Conservation (phyloP, 2,329 filamentous ascomycete species). For the Pseudogymnoascus sp. region DNA sequence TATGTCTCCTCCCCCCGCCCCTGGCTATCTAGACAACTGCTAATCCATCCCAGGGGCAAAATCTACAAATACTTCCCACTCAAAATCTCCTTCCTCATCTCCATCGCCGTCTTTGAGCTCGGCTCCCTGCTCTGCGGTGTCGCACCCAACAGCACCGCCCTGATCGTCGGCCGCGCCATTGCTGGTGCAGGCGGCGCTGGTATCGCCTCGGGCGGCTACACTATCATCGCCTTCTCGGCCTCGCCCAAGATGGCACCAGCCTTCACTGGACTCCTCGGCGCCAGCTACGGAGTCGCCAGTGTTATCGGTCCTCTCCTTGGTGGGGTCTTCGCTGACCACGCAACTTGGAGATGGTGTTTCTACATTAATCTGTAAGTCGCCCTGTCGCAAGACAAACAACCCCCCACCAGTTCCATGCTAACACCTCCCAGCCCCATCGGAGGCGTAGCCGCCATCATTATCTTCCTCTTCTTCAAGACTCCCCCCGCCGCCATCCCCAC, state of each 20-base stretch:
- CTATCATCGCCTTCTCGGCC: conserved; percentile 32
- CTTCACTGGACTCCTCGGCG: conserved; percentile 25
- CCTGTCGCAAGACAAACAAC: conserved; percentile 13
- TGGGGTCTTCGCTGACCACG: conserved; percentile 28
- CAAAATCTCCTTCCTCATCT: conserved; percentile 17
- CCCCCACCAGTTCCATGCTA: conserved; percentile 16
- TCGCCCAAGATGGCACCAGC: conserved; percentile 19
- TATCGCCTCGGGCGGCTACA: conserved; percentile 32
- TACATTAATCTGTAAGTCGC: conserved; percentile 34
- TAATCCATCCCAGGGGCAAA: conserved; percentile 14
- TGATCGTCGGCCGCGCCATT: conserved; percentile 26
- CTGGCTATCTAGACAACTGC: not conserved
- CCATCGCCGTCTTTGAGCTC: conserved; percentile 26
- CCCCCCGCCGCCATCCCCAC: conserved; percentile 30
- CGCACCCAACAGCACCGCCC: conserved; percentile 20
- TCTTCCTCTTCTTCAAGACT: conserved; percentile 35
- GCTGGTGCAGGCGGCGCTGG: conserved; percentile 22
- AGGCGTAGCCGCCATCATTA: conserved; percentile 27
- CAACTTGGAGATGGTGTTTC: conserved; percentile 32
- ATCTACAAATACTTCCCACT: conserved; percentile 21
- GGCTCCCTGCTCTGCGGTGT: conserved; percentile 24
- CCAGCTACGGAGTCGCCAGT: conserved; percentile 16
- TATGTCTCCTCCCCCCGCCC: not conserved
- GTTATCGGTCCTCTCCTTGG: conserved; percentile 27
- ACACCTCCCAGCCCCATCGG: conserved; percentile 34